Conservation (phyloP, 306 rosid species). For the Corylus avellana region DNA sequence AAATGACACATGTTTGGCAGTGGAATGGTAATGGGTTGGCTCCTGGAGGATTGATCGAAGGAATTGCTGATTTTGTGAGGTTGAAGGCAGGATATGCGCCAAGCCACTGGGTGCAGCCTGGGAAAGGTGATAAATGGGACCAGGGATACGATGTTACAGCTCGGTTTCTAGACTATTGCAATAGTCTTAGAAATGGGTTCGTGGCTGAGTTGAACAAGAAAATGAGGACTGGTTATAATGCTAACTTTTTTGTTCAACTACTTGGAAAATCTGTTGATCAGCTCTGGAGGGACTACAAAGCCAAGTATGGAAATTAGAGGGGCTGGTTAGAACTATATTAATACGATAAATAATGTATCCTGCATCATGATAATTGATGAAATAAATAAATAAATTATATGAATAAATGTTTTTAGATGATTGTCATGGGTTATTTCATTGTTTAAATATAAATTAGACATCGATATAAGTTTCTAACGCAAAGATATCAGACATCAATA, state of each 20-base stretch:
- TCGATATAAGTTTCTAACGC: constrained; percentile 7
- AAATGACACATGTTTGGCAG: constrained; percentile 45
- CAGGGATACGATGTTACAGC: constrained; percentile 50
- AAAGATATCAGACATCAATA: constrained; percentile 17
- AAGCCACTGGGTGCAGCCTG: constrained; percentile 21
- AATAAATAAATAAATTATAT: background rate
- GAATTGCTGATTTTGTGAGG: constrained; percentile 53
- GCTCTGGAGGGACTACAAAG: constrained; percentile 53
- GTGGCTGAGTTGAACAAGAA: constrained; percentile 50
- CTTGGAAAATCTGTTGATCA: constrained; percentile 47
- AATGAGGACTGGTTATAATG: constrained; percentile 37
- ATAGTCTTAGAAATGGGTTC: constrained; percentile 38
- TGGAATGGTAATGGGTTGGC: constrained; percentile 35
- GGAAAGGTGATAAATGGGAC: constrained; percentile 35
- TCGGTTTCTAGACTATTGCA: constrained; percentile 39
- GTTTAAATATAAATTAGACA: no score
- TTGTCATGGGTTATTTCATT: no score
- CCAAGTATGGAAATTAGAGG: constrained; percentile 26
- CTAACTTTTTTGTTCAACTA: constrained; percentile 37
- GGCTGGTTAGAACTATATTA: background rate
- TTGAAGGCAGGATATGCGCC: constrained; percentile 36
- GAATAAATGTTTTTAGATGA: background rate
- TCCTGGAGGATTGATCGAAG: constrained; percentile 40
- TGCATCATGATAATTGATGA: background rate
- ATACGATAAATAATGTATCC: background rate